phyloP scores from a whole-genome alignment of 1,284 basidiomycete genomes.

The Tilletia caries region DNA sequence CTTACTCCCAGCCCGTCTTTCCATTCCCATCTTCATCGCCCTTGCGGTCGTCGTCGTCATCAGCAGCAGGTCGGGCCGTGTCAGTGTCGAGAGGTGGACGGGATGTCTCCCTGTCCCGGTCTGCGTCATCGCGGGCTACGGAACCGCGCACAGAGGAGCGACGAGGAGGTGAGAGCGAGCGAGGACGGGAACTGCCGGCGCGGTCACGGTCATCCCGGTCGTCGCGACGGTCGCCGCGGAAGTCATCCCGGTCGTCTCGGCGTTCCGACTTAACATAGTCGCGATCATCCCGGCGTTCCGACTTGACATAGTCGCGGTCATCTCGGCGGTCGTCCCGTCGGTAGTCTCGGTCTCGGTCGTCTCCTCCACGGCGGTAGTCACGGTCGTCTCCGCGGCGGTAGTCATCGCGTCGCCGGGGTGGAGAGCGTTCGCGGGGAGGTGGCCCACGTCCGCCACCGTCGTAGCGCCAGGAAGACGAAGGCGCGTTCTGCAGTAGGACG shows the following conservation, averaged over 20 bases:
- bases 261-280: too few relatives aligned
- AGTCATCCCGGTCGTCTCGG: not conserved
- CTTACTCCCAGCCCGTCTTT: conserved; percentile 12
- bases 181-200: not conserved
- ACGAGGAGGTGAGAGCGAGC: conserved; percentile 6
- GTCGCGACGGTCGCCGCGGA: not conserved
- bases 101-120: conserved; percentile 4
- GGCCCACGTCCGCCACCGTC: conserved; percentile 27
- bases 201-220: not conserved
- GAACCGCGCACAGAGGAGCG: not conserved
- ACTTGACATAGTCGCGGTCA: too few relatives aligned
- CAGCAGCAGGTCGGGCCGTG: not conserved
- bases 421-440: conserved; percentile 27
- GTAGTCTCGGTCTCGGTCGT: not conserved
- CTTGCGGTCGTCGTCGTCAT: not conserved
- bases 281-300: too few relatives aligned
- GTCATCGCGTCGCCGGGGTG: conserved; percentile 27
- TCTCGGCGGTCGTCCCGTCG: not conserved
- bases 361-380: conserved; percentile 17
- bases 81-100: not conserved
- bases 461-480: conserved; percentile 39
- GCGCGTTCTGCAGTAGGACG: conserved; percentile 23
- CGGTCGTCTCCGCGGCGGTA: conserved; percentile 14
- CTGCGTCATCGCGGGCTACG: not conserved
- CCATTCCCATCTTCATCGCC: not conserved